phyloP scores from a whole-genome alignment of 164 flowering plant species.

The Vitis rotundifolia region DNA sequence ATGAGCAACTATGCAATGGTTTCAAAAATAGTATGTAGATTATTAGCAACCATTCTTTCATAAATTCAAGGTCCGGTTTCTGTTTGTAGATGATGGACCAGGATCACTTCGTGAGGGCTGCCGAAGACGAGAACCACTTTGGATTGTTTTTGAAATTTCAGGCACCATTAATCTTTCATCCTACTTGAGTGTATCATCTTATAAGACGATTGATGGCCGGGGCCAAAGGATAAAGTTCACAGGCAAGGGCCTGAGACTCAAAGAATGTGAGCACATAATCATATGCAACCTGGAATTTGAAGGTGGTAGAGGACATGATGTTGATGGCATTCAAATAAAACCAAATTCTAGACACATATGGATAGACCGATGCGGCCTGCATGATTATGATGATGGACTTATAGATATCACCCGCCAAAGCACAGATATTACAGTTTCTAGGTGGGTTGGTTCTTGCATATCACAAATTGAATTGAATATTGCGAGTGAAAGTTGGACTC shows the following conservation, averaged over 20 bases:
- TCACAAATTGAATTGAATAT: background rate
- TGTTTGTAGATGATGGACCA: slow-evolving; percentile 69
- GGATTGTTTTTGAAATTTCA: slow-evolving; percentile 84
- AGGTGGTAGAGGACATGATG: slow-evolving; percentile 74
- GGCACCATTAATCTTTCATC: slow-evolving; percentile 71
- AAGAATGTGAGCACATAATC: slow-evolving; percentile 82
- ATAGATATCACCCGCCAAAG: slow-evolving; percentile 74
- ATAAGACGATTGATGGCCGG: slow-evolving; percentile 88
- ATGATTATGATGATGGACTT: slow-evolving; percentile 72
- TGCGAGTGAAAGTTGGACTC: background rate
- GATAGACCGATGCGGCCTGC: slow-evolving; percentile 74
- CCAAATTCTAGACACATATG: slow-evolving; percentile 74
- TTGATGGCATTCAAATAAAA: slow-evolving; percentile 73
- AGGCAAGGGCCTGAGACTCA: slow-evolving; percentile 77
- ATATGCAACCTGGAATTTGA: slow-evolving; percentile 72
- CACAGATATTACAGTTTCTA: slow-evolving; percentile 75
- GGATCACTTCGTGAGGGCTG: slow-evolving; percentile 84
- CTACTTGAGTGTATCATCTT: slow-evolving; percentile 68
- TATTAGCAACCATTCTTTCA: too few relatives aligned
- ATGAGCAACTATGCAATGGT: too few relatives aligned
- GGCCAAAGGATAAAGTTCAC: slow-evolving; percentile 79
- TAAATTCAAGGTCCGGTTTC: too few relatives aligned
- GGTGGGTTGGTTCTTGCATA: slow-evolving; percentile 30
- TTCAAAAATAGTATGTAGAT: too few relatives aligned
- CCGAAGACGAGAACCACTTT: slow-evolving; percentile 64